These are phyloP conservation scores for Scopulariopsis brevicaulis DNA, from an alignment of 2,329 filamentous ascomycete species.

Conservation along the genomic window DNA sequence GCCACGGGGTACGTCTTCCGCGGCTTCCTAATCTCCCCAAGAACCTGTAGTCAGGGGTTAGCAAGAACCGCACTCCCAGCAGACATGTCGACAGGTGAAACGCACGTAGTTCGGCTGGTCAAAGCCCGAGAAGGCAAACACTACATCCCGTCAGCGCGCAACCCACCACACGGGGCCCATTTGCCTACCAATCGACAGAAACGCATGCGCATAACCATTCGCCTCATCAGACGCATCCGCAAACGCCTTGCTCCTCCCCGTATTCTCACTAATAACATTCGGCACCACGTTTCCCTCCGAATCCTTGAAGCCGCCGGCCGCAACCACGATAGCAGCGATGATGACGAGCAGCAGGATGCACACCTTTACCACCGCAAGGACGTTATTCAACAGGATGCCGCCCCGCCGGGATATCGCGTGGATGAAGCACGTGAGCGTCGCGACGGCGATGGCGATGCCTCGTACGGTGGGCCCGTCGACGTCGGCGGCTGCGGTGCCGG, in stretches of 20 bases:
- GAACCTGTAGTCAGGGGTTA: constrained; percentile 6
- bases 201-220: constrained; percentile 23
- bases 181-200: constrained; percentile 22
- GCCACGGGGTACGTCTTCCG: constrained; percentile 19
- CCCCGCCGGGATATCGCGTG: constrained; percentile 35
- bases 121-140: constrained; percentile 25
- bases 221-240: constrained; percentile 11
- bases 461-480: constrained; percentile 20
- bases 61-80: neutral
- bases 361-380: constrained; percentile 37
- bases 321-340: constrained; percentile 19
- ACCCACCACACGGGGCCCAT: no score
- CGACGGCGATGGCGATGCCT: constrained; percentile 32
- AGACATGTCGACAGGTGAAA: neutral
- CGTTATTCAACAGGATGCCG: constrained; percentile 38
- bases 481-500: constrained; percentile 10
- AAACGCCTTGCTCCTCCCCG: constrained; percentile 7
- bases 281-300: constrained; percentile 2
- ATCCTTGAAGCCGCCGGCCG: constrained; percentile 13
- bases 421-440: constrained; percentile 31
- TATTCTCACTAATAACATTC: constrained; percentile 16
- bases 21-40: constrained; percentile 20
- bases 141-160: constrained; percentile 2
- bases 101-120: constrained; percentile 23
- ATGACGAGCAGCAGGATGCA: constrained; percentile 32